Conservation (phyloP, 352 stramenopile species). For the Pythium apleroticum region DNA sequence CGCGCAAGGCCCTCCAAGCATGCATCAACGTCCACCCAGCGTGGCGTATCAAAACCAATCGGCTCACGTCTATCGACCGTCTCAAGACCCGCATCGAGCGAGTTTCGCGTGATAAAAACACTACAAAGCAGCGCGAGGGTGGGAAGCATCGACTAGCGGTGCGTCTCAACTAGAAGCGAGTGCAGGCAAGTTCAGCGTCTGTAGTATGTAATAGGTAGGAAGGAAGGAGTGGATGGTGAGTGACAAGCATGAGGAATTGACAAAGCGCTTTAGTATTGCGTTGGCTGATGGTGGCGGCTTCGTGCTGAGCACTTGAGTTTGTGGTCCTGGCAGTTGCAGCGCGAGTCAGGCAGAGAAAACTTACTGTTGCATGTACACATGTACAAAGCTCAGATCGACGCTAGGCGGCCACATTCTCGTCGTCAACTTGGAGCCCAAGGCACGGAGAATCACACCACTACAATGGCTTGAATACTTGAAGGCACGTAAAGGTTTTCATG, state of each 20-base stretch:
- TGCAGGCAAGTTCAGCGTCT: neutral
- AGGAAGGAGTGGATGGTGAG: neutral
- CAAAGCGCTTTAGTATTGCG: too few relatives aligned
- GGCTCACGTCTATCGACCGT: slow-evolving; percentile 17
- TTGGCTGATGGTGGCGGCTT: neutral
- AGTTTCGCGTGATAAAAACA: slow-evolving; percentile 25
- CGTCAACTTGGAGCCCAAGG: too few relatives aligned
- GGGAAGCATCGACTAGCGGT: neutral
- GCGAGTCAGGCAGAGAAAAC: too few relatives aligned
- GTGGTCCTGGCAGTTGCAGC: too few relatives aligned
- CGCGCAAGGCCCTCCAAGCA: slow-evolving; percentile 24
- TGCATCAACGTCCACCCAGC: slow-evolving; percentile 30
- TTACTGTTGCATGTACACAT: too few relatives aligned
- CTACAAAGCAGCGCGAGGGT: neutral
- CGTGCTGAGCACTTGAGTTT: too few relatives aligned
- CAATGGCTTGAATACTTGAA: too few relatives aligned
- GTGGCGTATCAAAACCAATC: slow-evolving; percentile 27
- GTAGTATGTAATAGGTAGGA: slow-evolving; percentile 1
- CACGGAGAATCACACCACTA: too few relatives aligned
- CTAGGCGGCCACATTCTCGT: too few relatives aligned
- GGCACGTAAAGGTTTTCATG: neutral
- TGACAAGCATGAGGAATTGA: neutral
- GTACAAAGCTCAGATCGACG: too few relatives aligned
- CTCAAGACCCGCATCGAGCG: slow-evolving; percentile 26
- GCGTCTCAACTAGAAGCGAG: neutral